These are phyloP conservation scores for Suhomyces sp. DNA, from an alignment of 805 yeast species.

Conservation along the genomic window DNA sequence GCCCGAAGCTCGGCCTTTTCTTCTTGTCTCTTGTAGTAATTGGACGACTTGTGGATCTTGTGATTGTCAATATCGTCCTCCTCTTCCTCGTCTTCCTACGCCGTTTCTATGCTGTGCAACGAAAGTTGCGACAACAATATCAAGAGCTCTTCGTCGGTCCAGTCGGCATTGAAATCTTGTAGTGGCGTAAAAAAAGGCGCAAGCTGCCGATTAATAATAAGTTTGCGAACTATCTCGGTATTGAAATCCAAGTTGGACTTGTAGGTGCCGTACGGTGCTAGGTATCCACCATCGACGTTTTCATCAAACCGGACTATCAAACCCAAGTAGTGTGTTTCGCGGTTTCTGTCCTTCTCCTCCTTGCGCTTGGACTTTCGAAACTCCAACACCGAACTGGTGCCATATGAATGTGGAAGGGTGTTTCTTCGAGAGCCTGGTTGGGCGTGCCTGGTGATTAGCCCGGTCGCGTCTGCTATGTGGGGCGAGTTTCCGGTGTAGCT, in stretches of 20 bases:
- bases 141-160: constrained; percentile 68
- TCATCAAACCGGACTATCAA: constrained; percentile 62
- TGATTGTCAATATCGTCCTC: constrained; percentile 63
- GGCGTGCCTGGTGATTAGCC: constrained; percentile 4
- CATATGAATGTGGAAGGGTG: constrained; percentile 16
- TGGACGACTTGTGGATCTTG: constrained; percentile 49
- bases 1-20: constrained; percentile 44
- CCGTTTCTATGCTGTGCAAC: constrained; percentile 55
- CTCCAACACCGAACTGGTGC: constrained; percentile 14
- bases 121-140: constrained; percentile 47
- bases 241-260: constrained; percentile 72
- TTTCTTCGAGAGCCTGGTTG: constrained; percentile 15
- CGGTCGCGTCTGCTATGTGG: constrained; percentile 5
- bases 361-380: constrained; percentile 26
- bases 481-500: constrained; percentile 8
- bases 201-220: constrained; percentile 65
- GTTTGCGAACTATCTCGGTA: constrained; percentile 64
- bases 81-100: constrained; percentile 47
- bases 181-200: constrained; percentile 93
- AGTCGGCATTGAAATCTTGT: constrained; percentile 67
- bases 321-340: constrained; percentile 53
- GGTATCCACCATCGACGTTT: constrained; percentile 88
- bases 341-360: constrained; percentile 53
- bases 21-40: constrained; percentile 47
- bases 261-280: constrained; percentile 91